A percentile compares a stretch with the other conserved stretches of the same genome.
These are phyloP conservation scores for Brasilioporus rufonigricans DNA, from an alignment of 768 basidiomycete genomes.

Conservation along the genomic window DNA sequence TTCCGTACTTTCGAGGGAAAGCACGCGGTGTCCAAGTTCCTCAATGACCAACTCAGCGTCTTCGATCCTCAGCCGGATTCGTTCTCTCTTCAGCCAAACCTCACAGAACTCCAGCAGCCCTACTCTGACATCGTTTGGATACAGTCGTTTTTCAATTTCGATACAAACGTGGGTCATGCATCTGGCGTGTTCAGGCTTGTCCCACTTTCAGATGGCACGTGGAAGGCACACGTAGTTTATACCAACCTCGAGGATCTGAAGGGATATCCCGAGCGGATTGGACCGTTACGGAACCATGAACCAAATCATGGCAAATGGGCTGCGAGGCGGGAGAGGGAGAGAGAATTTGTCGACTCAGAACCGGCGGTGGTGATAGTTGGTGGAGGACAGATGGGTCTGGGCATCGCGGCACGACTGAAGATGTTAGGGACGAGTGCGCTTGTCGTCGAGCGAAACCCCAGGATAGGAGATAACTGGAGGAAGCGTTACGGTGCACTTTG, in stretches of 20 bases:
- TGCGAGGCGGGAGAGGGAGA: conserved; percentile 26
- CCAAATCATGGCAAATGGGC: conserved; percentile 36
- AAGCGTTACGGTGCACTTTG: conserved; percentile 29
- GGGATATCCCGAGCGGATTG: conserved; percentile 43
- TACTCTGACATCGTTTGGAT: conserved; percentile 42
- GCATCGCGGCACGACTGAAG: conserved; percentile 54
- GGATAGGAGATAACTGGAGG: conserved; percentile 35
- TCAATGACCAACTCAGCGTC: conserved; percentile 41
- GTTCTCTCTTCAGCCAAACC: conserved; percentile 24
- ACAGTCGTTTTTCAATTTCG: conserved; percentile 45
- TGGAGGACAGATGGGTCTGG: conserved; percentile 56
- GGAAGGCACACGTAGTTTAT: conserved; percentile 48
- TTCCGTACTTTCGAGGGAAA: too few species aligned
- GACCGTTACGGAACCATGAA: conserved; percentile 41
- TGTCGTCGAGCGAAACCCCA: too few species aligned
- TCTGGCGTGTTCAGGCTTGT: conserved; percentile 48
- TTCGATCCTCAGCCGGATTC: conserved; percentile 17
- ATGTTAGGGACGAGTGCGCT: conserved; percentile 21
- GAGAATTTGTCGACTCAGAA: conserved; percentile 36
- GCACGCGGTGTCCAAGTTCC: too few species aligned
- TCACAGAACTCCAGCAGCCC: conserved; percentile 19
- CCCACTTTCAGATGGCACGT: conserved; percentile 38
- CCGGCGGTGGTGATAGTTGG: conserved; percentile 53
- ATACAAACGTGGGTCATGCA: too few species aligned
- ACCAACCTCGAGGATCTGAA: conserved; percentile 52